A percentile compares a stretch with the other conserved stretches of the same genome.
These are phyloP conservation scores for Cryphonectria radicalis DNA, from an alignment of 2,329 filamentous ascomycete genomes.

Conservation along the genomic window DNA sequence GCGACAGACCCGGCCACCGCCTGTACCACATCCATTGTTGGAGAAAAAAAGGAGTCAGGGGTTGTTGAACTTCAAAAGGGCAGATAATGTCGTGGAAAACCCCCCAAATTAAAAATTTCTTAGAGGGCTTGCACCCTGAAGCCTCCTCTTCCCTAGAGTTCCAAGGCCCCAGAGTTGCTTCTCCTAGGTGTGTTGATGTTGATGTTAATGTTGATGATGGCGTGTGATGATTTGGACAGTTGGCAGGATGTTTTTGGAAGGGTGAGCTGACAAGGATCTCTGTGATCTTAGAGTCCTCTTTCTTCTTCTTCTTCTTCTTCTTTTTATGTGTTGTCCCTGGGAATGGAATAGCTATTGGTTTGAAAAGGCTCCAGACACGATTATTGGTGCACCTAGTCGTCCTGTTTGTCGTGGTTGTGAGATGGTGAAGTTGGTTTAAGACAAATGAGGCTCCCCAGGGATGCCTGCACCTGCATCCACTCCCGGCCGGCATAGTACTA, in stretches of 20 bases:
- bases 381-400: background rate
- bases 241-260: conserved; percentile 1
- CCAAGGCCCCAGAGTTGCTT: background rate
- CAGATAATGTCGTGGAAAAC: background rate
- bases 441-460: conserved; percentile 25
- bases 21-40: conserved; percentile 87
- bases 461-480: conserved; percentile 21
- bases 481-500: conserved; percentile 21
- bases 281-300: too few species aligned
- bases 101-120: background rate
- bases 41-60: conserved; percentile 24
- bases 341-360: background rate
- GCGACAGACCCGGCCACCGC: conserved; percentile 93
- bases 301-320: background rate
- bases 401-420: conserved; percentile 14
- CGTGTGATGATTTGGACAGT: conserved; percentile 16
- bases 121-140: background rate
- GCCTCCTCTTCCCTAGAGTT: background rate
- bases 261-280: too few species aligned
- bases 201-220: background rate
- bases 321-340: background rate
- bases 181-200: background rate
- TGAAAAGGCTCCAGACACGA: too few species aligned
- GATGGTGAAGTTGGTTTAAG: conserved; percentile 25
- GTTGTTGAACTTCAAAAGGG: background rate